Base-by-base conservation (phyloP, 495 filamentous ascomycete genomes). In the Trypethelium eluteriae region DNA sequence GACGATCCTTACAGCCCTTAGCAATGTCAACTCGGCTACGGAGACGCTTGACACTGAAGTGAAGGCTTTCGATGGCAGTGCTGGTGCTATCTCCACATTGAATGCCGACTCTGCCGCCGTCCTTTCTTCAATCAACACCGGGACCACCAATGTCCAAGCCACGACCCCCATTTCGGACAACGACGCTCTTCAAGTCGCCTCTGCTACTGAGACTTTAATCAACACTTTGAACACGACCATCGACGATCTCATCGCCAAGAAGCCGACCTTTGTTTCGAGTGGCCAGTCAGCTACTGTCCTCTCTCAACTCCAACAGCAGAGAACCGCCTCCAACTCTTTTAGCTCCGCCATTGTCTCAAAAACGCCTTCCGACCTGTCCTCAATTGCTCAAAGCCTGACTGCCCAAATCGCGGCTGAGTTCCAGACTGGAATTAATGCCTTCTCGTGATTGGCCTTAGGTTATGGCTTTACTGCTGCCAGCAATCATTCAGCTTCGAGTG, bases 191-290 rank as follows among this genome's bases (percentile, higher is more conserved):
- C 18, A 11, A 11, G 53, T 59, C 7, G 53, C 53, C 6, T 59
- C 53, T 9, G 32, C 18, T 9, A 59, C 53, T 9, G 53, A 59
- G 32, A 59, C 53, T 36, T 2, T 59, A 9, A 59, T 59, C 32
- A 59, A 59, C 32, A 59, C 18, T 7, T 7, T 59, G 25, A 59
- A 59, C 32, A 7, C 3, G 5, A 36, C 32, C 25, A 59, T 59
- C 14, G 32, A 59, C 53, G 53, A 59, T 36, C 53, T 59, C 53
- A 59, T 59, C 32, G 18, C 53, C 25, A 7, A 59, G 32, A 59
- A 59, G 32, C 53, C 53, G 10, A 36, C 32, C 53, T 59, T 59
- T 36, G 53, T 7, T 3, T 35, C 53, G 6, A 36, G 25, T 14
- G 53, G 53, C 7, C 53, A 59, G 53, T 35, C 53, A 11, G 3